Evolutionary conservation across 2,329 filamentous ascomycete species (phyloP).

Genomic region (Sporothrix pseudoabietina): DNA sequence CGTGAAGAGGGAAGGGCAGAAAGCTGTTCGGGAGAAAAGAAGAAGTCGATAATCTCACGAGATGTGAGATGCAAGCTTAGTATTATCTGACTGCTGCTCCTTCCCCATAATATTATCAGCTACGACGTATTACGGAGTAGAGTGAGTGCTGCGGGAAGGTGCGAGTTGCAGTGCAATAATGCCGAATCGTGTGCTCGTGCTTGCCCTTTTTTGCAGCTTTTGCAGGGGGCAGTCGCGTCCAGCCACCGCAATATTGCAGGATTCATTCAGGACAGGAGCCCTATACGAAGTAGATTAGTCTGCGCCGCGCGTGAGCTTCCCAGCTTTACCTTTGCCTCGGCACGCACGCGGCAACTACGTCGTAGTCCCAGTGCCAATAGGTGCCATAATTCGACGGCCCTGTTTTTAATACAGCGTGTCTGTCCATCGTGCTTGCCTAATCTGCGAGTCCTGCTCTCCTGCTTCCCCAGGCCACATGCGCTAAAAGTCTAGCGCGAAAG

Average conservation of each 20-base stretch:
- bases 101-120: not conserved
- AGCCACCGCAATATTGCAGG: conserved; percentile 11
- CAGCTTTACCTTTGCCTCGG: conserved; percentile 38
- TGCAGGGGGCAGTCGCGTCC: conserved; percentile 4
- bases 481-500: conserved; percentile 11
- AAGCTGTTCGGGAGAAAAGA: not conserved
- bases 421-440: not conserved
- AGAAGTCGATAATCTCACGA: conserved; percentile 11
- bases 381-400: not conserved
- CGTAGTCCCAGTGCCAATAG: conserved; percentile 9
- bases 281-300: conserved; percentile 11
- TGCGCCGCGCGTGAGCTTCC: conserved; percentile 16
- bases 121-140: too few species aligned
- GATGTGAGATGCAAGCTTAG: conserved; percentile 8
- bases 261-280: not conserved
- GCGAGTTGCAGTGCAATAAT: not conserved
- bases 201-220: not conserved
- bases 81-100: not conserved
- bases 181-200: conserved; percentile 19
- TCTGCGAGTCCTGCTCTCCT: not conserved
- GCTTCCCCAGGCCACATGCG: not conserved
- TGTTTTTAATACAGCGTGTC: not conserved
- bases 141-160: not conserved
- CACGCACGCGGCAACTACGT: conserved; percentile 37
- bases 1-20: not conserved